phyloP scores from a whole-genome alignment of 139 green algal species.

The Diplosphaera chodatii region DNA sequence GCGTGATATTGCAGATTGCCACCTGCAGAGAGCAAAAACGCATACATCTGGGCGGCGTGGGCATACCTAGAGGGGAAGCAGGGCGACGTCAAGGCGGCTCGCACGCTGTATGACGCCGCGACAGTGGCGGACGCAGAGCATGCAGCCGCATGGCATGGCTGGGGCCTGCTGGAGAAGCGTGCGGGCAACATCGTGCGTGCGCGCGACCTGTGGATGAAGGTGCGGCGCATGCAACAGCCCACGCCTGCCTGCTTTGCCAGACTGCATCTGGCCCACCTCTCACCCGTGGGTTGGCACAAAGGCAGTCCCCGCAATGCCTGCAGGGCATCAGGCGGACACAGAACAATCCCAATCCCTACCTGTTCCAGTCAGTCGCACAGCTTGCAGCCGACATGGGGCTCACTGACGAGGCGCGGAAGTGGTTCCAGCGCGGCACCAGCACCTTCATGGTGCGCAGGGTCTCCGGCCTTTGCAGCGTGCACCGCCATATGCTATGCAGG shows the following conservation, averaged over 20 bases:
- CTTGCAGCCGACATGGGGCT: conserved; percentile 66
- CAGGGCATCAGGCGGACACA: conserved; percentile 51
- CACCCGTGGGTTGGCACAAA: no score
- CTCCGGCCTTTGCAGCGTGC: no score
- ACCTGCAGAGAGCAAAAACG: conserved; percentile 64
- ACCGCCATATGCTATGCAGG: no score
- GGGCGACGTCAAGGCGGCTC: conserved; percentile 60
- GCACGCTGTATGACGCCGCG: conserved; percentile 89
- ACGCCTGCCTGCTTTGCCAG: no score
- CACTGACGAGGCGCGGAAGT: conserved; percentile 69
- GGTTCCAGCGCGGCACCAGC: conserved; percentile 72
- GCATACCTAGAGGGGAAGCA: conserved; percentile 72
- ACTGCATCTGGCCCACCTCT: no score
- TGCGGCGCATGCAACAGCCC: neutral
- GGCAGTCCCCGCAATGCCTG: neutral
- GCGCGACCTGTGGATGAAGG: conserved; percentile 67
- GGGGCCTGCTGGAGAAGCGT: conserved; percentile 89
- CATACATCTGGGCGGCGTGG: conserved; percentile 90
- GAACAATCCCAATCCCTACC: conserved; percentile 60
- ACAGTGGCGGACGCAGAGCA: conserved; percentile 77
- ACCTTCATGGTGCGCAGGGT: conserved; percentile 20
- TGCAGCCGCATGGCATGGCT: conserved; percentile 92
- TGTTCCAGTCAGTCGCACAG: conserved; percentile 78
- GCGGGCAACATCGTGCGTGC: conserved; percentile 80
- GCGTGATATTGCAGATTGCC: no score